phyloP scores from a whole-genome alignment of 805 yeast genomes.

The Debaryomyces castellii region DNA sequence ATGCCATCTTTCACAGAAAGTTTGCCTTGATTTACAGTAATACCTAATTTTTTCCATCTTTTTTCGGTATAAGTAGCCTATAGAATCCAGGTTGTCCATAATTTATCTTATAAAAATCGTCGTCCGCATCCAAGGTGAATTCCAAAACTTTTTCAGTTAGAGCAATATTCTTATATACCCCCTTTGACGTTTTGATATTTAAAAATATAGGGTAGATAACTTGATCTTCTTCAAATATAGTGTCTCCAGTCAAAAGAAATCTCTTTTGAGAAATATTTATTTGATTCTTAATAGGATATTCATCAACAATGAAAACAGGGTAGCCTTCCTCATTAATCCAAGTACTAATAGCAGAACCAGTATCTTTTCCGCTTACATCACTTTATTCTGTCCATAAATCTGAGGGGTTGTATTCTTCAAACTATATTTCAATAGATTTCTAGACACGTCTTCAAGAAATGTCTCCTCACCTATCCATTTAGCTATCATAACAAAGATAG shows the following conservation, averaged over 20 bases:
- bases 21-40: constrained; percentile 54
- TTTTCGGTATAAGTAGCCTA: constrained; percentile 68
- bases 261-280: constrained; percentile 67
- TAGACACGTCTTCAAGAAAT: constrained; percentile 76
- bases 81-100: constrained; percentile 74
- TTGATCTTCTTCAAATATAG: constrained; percentile 66
- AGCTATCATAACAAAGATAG: constrained; percentile 75
- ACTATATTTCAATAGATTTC: constrained; percentile 70
- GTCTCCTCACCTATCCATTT: constrained; percentile 76
- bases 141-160: constrained; percentile 48
- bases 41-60: constrained; percentile 68
- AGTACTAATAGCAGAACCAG: constrained; percentile 67
- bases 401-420: constrained; percentile 76
- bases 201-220: constrained; percentile 67
- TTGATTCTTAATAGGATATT: constrained; percentile 38
- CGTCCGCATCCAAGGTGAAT: constrained; percentile 38
- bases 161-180: constrained; percentile 54
- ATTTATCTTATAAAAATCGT: constrained; percentile 67
- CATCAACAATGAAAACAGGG: constrained; percentile 70
- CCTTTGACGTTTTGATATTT: constrained; percentile 56
- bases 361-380: constrained; percentile 71
- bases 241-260: constrained; percentile 75
- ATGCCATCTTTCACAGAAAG: constrained; percentile 68
- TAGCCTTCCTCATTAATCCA: constrained; percentile 82
- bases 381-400: constrained; percentile 76